Evolutionary conservation across 2,329 filamentous ascomycete species (phyloP), one percentile per base, ranked within the genome.

Genomic region (Annulohypoxylon truncatum): DNA sequence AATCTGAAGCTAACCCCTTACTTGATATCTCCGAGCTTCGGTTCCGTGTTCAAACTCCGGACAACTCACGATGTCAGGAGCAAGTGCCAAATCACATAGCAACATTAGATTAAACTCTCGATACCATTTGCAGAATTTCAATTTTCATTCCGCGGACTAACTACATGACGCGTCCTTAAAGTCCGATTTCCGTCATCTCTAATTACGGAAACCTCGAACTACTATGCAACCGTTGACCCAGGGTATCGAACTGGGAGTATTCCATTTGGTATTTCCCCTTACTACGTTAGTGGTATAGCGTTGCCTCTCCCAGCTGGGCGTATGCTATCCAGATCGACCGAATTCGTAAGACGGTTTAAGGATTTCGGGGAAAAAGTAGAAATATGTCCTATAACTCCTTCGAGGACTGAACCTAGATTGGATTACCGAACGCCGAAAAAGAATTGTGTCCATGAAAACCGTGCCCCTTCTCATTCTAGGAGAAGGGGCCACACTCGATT

Each of bases 351-450:
- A 44, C 55, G 26, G 31, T 40, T 4, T 20, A 7, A 38, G 7
- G 42, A 20, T 35, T 29, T 28, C 9, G 10, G 31, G 33, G 18
- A 35, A 40, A 48, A 61, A 42, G 12, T 29, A 47, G 54, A 48
- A 52, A 47, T 54, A 38, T 54, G 48, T 52, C 59, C 59, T 57
- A 13, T 62, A 67, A 67, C 64, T 67, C 64, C 63, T 13, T 62
- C 47, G 33, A 46, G 57, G 62, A 46, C 58, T 55, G 55, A 46
- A 51, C 59, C 55, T 57, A 61, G 59, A 66, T 61, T 63, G 20
- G 55, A 66, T 63, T 58, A 20, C 54, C 53, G 31, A 63, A 68
- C 66, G 66, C 66, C 66, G 22, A 33, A 57, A 61, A 59, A 29
- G 52, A 64, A 52, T 56, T 24, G 58, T 56, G 57, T 61, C 46